Evolutionary conservation across 225 moss, liverwort and hornwort species (phyloP).

Genomic region (Lunularia cruciata): DNA sequence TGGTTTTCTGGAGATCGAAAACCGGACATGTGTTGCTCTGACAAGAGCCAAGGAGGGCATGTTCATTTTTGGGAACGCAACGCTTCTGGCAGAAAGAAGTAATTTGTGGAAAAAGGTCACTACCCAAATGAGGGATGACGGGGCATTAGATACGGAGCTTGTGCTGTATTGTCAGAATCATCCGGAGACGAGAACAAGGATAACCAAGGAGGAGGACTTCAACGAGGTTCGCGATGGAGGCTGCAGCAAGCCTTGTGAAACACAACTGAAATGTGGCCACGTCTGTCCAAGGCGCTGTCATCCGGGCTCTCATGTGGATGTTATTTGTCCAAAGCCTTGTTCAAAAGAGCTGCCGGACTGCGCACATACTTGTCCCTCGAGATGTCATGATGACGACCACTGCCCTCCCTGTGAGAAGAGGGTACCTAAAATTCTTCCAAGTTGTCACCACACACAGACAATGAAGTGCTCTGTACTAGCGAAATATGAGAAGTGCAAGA

Average conservation of each 20-base stretch:
- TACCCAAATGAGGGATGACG: slow-evolving; percentile 10
- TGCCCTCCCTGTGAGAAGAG: slow-evolving; percentile 27
- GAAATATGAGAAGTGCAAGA: not conserved
- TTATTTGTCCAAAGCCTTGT: slow-evolving; percentile 40
- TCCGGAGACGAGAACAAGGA: slow-evolving; percentile 19
- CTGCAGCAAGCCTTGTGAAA: slow-evolving; percentile 36
- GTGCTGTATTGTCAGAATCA: slow-evolving; percentile 41
- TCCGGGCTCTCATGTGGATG: slow-evolving; percentile 33
- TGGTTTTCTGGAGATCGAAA: slow-evolving; percentile 30
- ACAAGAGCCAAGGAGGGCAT: slow-evolving; percentile 48
- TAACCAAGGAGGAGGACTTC: slow-evolving; percentile 29
- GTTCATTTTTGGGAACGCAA: slow-evolving; percentile 48
- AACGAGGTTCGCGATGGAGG: slow-evolving; percentile 49
- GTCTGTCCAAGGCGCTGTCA: slow-evolving; percentile 52
- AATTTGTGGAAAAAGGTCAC: slow-evolving; percentile 33
- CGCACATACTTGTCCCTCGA: slow-evolving; percentile 18
- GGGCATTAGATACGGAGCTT: slow-evolving; percentile 37
- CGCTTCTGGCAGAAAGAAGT: slow-evolving; percentile 37
- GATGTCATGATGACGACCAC: slow-evolving; percentile 29
- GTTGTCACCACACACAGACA: slow-evolving; percentile 17
- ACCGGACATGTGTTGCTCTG: slow-evolving; percentile 49
- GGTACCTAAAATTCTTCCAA: slow-evolving; percentile 20
- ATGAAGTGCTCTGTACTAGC: slow-evolving; percentile 11
- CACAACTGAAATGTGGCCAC: slow-evolving; percentile 43
- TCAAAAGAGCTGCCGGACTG: slow-evolving; percentile 14